Evolutionary conservation across 176 grass and related monocot species (phyloP).

Genomic region (Oryza coarctata): DNA sequence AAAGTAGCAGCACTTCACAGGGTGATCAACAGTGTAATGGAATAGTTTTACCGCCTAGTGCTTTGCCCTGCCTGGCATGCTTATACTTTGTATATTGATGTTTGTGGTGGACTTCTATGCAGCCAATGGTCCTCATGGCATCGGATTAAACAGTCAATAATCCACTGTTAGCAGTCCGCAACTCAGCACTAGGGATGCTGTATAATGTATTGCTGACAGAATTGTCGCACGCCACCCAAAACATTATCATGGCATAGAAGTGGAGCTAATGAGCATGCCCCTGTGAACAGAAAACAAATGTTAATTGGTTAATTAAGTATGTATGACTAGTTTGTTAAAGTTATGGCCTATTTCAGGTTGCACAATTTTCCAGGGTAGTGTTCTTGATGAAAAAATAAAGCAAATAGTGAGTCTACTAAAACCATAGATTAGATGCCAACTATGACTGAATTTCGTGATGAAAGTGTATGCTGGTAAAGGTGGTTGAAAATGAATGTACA

Average conservation of each 20-base stretch:
- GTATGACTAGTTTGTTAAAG: conserved; percentile 3
- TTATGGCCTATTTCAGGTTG: conserved; percentile 9
- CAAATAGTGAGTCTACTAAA: conserved; percentile 1
- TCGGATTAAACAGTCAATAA: conserved; percentile 14
- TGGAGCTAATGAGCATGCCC: conserved; percentile 46
- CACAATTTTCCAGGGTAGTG: conserved; percentile 19
- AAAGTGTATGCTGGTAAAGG: conserved; percentile 50
- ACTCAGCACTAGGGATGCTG: conserved; percentile 44
- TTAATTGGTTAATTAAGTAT: conserved; percentile 36
- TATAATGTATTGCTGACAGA: conserved; percentile 45
- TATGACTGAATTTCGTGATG: conserved; percentile 44
- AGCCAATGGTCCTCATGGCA: conserved; percentile 37
- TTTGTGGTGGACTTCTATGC: conserved; percentile 46
- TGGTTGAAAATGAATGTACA: conserved; percentile 50
- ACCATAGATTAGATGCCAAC: conserved; percentile 36
- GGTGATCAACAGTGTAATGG: conserved; percentile 34
- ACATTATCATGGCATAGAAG: conserved; percentile 42
- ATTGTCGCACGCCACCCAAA: conserved; percentile 35
- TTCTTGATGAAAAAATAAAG: neutral
- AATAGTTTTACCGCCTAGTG: conserved; percentile 47
- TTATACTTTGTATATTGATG: conserved; percentile 42
- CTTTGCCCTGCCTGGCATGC: conserved; percentile 50
- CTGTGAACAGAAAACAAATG: conserved; percentile 51
- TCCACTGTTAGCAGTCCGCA: conserved; percentile 39
- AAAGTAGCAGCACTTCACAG: conserved; percentile 38